Conservation (phyloP, 495 filamentous ascomycete species). For the Podospora pseudoanserina region DNA sequence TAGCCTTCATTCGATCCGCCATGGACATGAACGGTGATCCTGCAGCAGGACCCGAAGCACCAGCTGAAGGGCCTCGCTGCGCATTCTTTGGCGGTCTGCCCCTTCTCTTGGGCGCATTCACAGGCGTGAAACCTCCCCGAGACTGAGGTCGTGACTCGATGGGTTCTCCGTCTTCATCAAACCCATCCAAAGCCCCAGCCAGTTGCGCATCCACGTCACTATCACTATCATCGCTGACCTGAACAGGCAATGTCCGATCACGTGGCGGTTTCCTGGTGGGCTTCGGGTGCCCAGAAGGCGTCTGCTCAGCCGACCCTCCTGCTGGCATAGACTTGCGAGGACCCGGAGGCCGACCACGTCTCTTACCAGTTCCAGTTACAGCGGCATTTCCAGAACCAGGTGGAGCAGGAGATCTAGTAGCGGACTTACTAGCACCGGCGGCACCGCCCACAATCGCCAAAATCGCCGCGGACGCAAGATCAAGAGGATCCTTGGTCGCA, state of each 20-base stretch:
- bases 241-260: constrained; percentile 6
- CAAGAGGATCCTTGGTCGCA: constrained; percentile 33
- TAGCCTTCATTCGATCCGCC: constrained; percentile 43
- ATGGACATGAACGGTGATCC: constrained; percentile 38
- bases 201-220: constrained; percentile 28
- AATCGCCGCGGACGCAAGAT: constrained; percentile 38
- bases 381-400: background rate
- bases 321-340: constrained; percentile 14
- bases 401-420: background rate
- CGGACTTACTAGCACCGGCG: background rate
- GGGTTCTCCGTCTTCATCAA: constrained; percentile 30
- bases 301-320: background rate
- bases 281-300: background rate
- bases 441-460: constrained; percentile 14
- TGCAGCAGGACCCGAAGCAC: constrained; percentile 12
- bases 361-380: constrained; percentile 13
- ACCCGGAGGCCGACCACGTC: constrained; percentile 25
- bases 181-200: constrained; percentile 25
- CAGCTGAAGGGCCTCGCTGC: constrained; percentile 1
- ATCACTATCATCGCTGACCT: background rate
- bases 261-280: constrained; percentile 21
- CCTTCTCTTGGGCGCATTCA: constrained; percentile 19
- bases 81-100: constrained; percentile 27
- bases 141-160: constrained; percentile 4
- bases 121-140: background rate